A percentile compares a stretch with the other conserved stretches of the same genome.
Conservation (phyloP, 73 alveolate species). For the Uronychia binucleata region DNA sequence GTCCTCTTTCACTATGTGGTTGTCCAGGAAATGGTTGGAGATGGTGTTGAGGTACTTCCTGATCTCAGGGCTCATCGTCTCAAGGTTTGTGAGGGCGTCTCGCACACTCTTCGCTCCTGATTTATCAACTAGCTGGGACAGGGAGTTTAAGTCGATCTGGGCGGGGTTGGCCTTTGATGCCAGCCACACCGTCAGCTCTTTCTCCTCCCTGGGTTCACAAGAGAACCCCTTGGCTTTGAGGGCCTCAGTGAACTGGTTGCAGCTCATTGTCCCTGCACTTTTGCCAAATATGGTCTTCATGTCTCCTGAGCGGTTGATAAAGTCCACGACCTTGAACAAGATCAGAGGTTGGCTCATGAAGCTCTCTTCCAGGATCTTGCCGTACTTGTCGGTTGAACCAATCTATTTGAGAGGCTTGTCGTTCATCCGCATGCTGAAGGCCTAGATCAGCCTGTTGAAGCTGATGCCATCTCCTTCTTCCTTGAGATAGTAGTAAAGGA, state of each 20-base stretch:
- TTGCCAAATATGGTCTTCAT: neutral
- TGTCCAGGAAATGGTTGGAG: slow-evolving; percentile 9
- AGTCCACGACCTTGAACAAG: neutral
- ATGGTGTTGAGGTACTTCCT: neutral
- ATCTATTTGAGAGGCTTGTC: neutral
- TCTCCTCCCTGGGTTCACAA: neutral
- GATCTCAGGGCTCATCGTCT: neutral
- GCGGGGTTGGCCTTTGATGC: neutral
- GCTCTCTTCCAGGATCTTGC: neutral
- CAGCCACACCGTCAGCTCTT: neutral
- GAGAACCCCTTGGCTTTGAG: neutral
- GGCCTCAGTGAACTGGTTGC: neutral
- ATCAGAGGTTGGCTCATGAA: neutral
- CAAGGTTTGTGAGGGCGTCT: neutral
- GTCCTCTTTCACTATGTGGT: slow-evolving; percentile 9
- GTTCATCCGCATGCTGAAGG: neutral
- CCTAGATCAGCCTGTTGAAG: neutral
- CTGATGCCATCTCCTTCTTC: neutral
- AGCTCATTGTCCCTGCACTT: neutral
- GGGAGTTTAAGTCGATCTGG: neutral
- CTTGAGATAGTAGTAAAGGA: neutral
- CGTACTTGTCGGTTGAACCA: neutral
- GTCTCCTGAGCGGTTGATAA: neutral
- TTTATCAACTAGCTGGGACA: neutral
- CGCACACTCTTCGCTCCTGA: neutral